Evolutionary conservation across 495 filamentous ascomycete genomes (phyloP).

Genomic region (Penicillium antarcticum): DNA sequence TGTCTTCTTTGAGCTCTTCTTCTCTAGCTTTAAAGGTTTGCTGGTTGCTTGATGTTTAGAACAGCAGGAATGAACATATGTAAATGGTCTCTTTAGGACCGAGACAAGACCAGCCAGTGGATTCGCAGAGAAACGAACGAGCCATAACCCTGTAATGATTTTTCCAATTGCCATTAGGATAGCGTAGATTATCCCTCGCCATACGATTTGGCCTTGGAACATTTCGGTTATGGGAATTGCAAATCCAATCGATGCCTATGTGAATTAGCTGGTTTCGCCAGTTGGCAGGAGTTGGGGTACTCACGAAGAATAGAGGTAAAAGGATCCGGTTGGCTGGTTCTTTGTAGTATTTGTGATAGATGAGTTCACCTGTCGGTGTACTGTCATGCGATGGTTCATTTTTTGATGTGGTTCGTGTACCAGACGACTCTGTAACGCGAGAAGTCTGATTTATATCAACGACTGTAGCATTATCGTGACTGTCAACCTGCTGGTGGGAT

Average conservation of each 20-base stretch:
- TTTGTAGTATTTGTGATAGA: constrained; percentile 58
- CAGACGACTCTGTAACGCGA: background rate
- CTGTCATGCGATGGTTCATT: background rate
- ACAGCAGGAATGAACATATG: constrained; percentile 7
- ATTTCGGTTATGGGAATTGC: constrained; percentile 71
- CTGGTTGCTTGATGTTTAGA: background rate
- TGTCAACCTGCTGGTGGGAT: background rate
- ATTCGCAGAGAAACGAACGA: constrained; percentile 46
- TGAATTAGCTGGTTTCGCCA: background rate
- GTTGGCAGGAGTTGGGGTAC: constrained; percentile 8
- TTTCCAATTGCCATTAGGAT: constrained; percentile 69
- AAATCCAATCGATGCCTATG: constrained; percentile 70
- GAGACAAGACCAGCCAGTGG: constrained; percentile 8
- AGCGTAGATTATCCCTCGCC: constrained; percentile 70
- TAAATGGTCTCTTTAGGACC: constrained; percentile 5
- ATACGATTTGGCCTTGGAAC: constrained; percentile 60
- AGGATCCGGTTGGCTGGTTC: constrained; percentile 52
- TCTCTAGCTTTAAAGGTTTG: background rate
- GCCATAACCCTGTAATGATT: constrained; percentile 59
- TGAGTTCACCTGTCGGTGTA: constrained; percentile 25
- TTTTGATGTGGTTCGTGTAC: background rate
- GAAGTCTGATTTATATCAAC: background rate
- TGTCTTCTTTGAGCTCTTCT: background rate
- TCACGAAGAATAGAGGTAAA: constrained; percentile 73
- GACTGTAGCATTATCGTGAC: background rate